Evolutionary conservation across 305 asterid genomes (phyloP), one percentile per base, ranked within the genome.

Genomic region (Fraxinus nigra): DNA sequence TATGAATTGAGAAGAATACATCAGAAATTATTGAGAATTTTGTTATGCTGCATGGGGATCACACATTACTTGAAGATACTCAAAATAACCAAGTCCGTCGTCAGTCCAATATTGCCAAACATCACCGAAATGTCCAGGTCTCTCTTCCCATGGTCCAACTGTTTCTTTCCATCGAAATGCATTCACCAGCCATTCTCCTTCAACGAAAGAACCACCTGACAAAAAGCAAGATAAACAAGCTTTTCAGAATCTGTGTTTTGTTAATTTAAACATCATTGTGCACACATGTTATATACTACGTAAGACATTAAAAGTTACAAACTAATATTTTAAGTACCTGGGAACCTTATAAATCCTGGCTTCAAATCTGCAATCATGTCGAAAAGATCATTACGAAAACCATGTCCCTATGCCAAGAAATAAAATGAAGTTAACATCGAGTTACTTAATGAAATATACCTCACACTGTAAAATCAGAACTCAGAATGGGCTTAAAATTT

Each of bases 91-190:
- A 33, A 95, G 91, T n/a, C 98, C 98, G 86, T 93, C 98, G 79
- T 95, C 98, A 10, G 96, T 95, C 99, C 99, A 95, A 79, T 95
- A 95, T 51, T 74, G 72, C 98, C 98, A 95, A 79, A 93, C 97
- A 80, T 94, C 98, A n/a, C 93, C 94, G 34, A 91, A 95, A 86
- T 87, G 97, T 38, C 99, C 97, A 0, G 97, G 90, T 85, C 98
- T 92, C 88, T 92, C 95, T 86, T 92, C 92, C 99, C 98, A 94
- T 22, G 89, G 86, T 22, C 98, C 98, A 65, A 91, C 78, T 14
- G 95, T 95, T 87, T 95, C 94, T 84, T 90, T 90, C 99, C 98
- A 95, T 56, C 97, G 84, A 79, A 92, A 90, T 76, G 99, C 97
- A 85, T 92, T 93, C 63, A 84, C 83, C 83, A 95, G 85, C 89